Base-by-base conservation (phyloP, 371 early-diverging fungal species). In the Mucor plumbeus region DNA sequence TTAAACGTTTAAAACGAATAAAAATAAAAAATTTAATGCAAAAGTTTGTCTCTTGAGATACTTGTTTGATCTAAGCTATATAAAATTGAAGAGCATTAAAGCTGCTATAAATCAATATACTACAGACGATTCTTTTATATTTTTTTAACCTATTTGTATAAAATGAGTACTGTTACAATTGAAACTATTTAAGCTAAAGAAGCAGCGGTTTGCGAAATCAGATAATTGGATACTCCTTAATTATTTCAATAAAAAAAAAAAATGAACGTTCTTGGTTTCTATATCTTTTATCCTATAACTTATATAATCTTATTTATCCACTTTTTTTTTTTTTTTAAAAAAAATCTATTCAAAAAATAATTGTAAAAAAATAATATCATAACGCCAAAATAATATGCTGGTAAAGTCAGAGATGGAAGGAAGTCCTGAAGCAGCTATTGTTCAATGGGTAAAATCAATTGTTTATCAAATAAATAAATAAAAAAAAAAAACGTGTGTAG, bases 361-460 rank as follows among this genome's bases (percentile, higher is more conserved):
- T 26, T 3, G 3, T 26, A 26, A 26, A 26, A 26, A 26, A 26
- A 26, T 26, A 26, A 26, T 26, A 50, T 1, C 7, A 21, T 21
- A 21, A 50, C 19, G 13, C 50, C 50, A 50, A 33, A 55, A 55
- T 31, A 34, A 35, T 11, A 73, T 73, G 73, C 69, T 72, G 72
- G 63, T 67, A 35, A 55, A 34, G 38, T 40, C 65, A 50, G 69
- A 50, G 48, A 21, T 68, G 34, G 73, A 75, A 67, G 73, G 69
- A 58, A 59, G 66, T 60, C 75, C 71, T 47, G 76, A 76, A 55
- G 65, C 60, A 26, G 81, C 76, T 21, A 70, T 74, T 61, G 70
- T 81, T 15, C 75, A 78, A 81, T 81, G 81, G 81, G 81, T 81
- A 76, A 60, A 26, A 26, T 26, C 26, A 26, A 26, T 26, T 26